These are phyloP conservation scores for Carex sylvatica DNA, from an alignment of 202 grass and related monocot genomes.

Conservation along the genomic window DNA sequence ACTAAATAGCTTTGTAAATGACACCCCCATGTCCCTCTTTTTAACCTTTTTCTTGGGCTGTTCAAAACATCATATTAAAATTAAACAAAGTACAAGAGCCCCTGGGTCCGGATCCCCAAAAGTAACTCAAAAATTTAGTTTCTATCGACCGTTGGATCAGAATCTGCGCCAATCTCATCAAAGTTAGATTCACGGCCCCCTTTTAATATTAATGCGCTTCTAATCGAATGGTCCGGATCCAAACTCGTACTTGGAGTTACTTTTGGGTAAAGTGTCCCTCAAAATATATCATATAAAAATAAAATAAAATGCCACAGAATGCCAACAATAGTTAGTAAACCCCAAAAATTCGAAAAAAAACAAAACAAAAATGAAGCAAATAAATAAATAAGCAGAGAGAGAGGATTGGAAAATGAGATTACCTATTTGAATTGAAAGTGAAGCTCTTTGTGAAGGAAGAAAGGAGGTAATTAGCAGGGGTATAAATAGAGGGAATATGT, in stretches of 20 bases:
- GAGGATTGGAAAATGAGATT: neutral
- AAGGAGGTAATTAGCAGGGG: neutral
- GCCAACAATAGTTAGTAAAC: neutral
- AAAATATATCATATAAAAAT: neutral
- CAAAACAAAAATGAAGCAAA: neutral
- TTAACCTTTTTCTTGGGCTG: neutral
- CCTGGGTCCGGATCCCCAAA: neutral
- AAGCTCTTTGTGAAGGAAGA: conserved; percentile 9
- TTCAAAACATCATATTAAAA: neutral
- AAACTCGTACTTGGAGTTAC: too few species aligned
- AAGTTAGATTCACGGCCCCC: too few species aligned
- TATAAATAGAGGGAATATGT: conserved; percentile 4
- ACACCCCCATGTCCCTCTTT: conserved; percentile 29
- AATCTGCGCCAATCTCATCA: too few species aligned
- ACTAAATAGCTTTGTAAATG: conserved; percentile 35
- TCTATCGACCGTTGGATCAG: too few species aligned
- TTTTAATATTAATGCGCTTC: too few species aligned
- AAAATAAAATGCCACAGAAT: neutral
- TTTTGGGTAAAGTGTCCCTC: neutral
- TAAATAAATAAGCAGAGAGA: neutral
- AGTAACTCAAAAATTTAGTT: too few species aligned
- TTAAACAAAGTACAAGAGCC: neutral
- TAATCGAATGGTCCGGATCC: too few species aligned
- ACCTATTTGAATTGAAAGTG: neutral
- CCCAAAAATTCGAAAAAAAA: neutral